phyloP scores from a whole-genome alignment of 805 yeast genomes.

The Sugiyamaella valdiviana region DNA sequence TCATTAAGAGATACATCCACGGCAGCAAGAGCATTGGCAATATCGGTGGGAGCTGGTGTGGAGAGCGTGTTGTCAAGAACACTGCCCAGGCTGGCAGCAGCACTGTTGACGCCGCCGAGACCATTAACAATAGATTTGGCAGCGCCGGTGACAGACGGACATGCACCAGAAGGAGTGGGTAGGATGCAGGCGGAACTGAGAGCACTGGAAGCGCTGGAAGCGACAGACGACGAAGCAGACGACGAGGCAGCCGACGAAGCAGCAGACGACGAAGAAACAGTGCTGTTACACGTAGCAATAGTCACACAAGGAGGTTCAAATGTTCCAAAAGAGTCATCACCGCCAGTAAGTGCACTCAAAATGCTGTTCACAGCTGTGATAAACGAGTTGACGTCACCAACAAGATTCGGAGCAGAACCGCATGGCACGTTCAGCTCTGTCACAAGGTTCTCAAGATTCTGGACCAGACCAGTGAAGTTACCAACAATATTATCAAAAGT shows the following conservation, averaged over 20 bases:
- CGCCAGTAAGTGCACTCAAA: too few species aligned
- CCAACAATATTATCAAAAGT: neutral
- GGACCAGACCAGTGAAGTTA: neutral
- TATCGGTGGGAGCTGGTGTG: slow-evolving; percentile 11
- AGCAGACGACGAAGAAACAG: neutral
- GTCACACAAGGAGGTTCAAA: too few species aligned
- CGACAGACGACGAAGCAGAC: neutral
- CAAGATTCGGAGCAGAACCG: too few species aligned
- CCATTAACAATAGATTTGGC: neutral
- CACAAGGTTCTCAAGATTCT: neutral
- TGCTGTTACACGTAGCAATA: too few species aligned
- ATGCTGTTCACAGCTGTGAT: too few species aligned
- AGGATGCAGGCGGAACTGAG: neutral
- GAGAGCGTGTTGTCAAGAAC: neutral
- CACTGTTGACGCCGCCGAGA: neutral
- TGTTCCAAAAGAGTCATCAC: too few species aligned
- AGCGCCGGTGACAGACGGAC: slow-evolving; percentile 4
- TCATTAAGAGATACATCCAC: slow-evolving; percentile 8
- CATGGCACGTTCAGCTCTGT: neutral
- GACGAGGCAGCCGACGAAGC: too few species aligned
- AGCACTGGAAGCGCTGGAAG: neutral
- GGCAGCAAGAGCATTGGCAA: slow-evolving; percentile 10
- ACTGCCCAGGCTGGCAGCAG: neutral
- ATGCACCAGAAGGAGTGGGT: neutral
- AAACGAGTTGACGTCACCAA: too few species aligned